Base-by-base conservation (phyloP, 495 filamentous ascomycete genomes). In the Glonium stellatum region DNA sequence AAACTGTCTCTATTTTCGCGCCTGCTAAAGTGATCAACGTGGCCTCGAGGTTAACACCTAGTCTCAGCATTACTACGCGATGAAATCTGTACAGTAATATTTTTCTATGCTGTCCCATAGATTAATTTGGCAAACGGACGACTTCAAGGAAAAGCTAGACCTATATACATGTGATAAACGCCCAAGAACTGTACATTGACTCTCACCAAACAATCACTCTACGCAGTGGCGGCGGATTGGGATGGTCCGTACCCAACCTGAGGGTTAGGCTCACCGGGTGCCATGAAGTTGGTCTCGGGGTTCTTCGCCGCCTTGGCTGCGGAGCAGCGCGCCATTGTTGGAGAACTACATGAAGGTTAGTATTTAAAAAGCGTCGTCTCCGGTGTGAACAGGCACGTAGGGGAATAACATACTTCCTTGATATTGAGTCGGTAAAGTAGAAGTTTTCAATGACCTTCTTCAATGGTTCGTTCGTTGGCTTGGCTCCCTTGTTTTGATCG, bases 401-500 rank as follows among this genome's bases (percentile, higher is more conserved):
- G 46, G 58, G 53, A 48, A 67, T 52, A 52, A 70, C 82, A 70
- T 75, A 92, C 90, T 89, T 95, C 79, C 95, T 86, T 11, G 89
- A 93, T 70, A 98, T 97, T 21, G 85, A 82, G 73, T 98, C 93
- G 61, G 93, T 98, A 71, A 98, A 96, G 77, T 87, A 98, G 75
- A 97, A 98, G 73, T 98, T 88, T 65, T 96, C 83, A 63, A 98
- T 88, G 27, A 87, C 84, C 75, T 84, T 87, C 77, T 82, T 88
- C 70, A 98, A 80, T 2, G 86, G 84, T 68, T 79, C 73, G 1
- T 80, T 82, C 12, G 75, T 86, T 4, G 81, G 55, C 71, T 89
- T 86, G 15, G 80, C 70, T 10, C 89, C 91, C 81, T 90, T 96
- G 78, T 98, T 97, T 70, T 93, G 89, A 67, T 97, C 95, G 51